Evolutionary conservation across 1,284 basidiomycete genomes (phyloP).

Genomic region (Trametes hirsuta): DNA sequence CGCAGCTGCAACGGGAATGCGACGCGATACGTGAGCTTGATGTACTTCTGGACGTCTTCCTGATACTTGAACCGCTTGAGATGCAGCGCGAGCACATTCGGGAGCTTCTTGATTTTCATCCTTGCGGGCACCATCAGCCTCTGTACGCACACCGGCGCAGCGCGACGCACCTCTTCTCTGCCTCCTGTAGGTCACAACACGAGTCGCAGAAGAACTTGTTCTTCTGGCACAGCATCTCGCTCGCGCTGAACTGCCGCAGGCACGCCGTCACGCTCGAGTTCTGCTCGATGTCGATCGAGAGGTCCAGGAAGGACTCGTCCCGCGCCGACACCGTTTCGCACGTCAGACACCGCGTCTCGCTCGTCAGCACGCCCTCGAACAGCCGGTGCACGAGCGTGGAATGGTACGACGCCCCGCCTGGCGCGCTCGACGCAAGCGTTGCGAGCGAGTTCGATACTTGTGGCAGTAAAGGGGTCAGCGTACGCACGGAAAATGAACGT

Average conservation of each 20-base stretch:
- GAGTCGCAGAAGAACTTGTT: conserved; percentile 99
- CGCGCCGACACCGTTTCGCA: conserved; percentile 98
- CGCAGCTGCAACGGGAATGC: conserved; percentile 94
- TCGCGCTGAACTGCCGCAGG: conserved; percentile 93
- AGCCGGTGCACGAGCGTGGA: conserved; percentile 89
- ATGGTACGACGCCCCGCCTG: conserved; percentile 37
- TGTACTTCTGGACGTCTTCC: conserved; percentile 64
- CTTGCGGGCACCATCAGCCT: conserved; percentile 42
- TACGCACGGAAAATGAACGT: neutral
- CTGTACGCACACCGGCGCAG: neutral
- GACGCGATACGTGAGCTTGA: conserved; percentile 95
- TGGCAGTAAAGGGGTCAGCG: neutral
- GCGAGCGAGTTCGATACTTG: conserved; percentile 60
- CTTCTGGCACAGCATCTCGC: conserved; percentile 96
- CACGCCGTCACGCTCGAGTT: conserved; percentile 96
- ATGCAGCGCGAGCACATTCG: conserved; percentile 81
- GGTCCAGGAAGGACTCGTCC: conserved; percentile 95
- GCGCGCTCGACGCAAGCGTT: conserved; percentile 46
- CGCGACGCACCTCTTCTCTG: conserved; percentile 85
- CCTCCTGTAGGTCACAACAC: conserved; percentile 96
- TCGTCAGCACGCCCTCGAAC: conserved; percentile 93
- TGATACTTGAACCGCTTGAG: conserved; percentile 93
- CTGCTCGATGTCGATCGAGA: conserved; percentile 98
- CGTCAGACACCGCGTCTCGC: conserved; percentile 95
- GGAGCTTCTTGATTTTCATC: conserved; percentile 77